Percentiles rank a stretch among this genome's conserved stretches.
phyloP scores from a whole-genome alignment of 768 basidiomycete genomes.

The Termitomyces sp. region DNA sequence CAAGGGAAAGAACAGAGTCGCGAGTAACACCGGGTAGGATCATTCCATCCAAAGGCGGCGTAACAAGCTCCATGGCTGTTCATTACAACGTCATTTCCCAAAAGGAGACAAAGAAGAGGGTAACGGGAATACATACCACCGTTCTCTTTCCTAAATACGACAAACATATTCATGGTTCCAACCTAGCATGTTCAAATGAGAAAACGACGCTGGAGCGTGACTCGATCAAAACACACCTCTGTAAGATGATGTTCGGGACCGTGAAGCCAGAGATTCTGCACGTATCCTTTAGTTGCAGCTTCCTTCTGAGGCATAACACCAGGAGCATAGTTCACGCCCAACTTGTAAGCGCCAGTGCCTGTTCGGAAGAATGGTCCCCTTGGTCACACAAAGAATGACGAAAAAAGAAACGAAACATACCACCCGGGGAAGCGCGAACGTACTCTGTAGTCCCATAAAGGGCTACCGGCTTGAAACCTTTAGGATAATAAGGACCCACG shows the following conservation, averaged over 20 bases:
- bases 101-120: neutral
- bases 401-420: conserved; percentile 30
- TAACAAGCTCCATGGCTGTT: conserved; percentile 74
- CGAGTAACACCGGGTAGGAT: conserved; percentile 93
- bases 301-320: conserved; percentile 80
- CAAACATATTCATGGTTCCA: conserved; percentile 92
- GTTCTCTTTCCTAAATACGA: conserved; percentile 66
- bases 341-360: conserved; percentile 86
- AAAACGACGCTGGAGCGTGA: neutral
- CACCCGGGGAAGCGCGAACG: conserved; percentile 83
- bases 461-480: conserved; percentile 90
- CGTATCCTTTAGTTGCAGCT: conserved; percentile 73
- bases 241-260: conserved; percentile 61
- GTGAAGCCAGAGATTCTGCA: conserved; percentile 87
- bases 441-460: conserved; percentile 81
- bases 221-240: conserved; percentile 27
- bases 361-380: neutral
- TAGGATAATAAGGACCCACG: conserved; percentile 82
- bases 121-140: conserved; percentile 38
- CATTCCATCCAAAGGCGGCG: conserved; percentile 86
- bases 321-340: conserved; percentile 87
- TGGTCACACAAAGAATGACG: neutral
- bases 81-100: conserved; percentile 16
- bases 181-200: conserved; percentile 44
- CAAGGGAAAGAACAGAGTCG: conserved; percentile 74